Base-by-base conservation (phyloP, 1,284 basidiomycete genomes). In the Trichosporon coremiiforme region DNA sequence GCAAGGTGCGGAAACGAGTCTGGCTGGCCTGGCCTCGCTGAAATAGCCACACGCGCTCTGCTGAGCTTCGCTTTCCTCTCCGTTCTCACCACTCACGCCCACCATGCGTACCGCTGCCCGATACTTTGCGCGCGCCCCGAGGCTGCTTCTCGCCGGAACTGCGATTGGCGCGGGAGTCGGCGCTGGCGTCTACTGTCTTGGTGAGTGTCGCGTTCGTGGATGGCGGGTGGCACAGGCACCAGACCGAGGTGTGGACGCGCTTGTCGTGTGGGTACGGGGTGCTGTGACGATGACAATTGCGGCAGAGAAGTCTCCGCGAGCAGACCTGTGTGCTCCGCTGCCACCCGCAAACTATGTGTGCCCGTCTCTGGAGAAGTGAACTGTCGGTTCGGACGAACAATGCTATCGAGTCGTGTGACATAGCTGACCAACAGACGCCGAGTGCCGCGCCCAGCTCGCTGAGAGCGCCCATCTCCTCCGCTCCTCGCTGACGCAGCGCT, bases 381-480 rank as follows among this genome's bases (percentile, higher is more conserved):
- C 25, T 25, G 33, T 35, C 36, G 3, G 36, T 13, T 12, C 13
- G 36, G 36, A 38, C 9, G 36, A 38, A 38, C 10, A 13, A 7
- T 12, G 10, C 12, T 38, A 13, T 10, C 3, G 3, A 12, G 36
- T 12, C 13, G 36, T 10, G 36, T 38, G 12, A 3, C 8, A 6
- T 6, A 25, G 50, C 50, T 53, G 20, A 53, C 50, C n/a, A 35
- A 10, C 20, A 53, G 50, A 53, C 50, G 50, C 50, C 50, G 50
- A 35, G 31, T 31, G 60, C 60, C 60, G 60, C 60, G 29, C 31
- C 15, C 60, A 22, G n/a, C 60, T 62, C 31, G n/a, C 17, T n/a
- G 31, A 35, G 60, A 22, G 31, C 31, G 60, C 35, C 13, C 60
- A 62, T 7, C n/a, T 33, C 17, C 29, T 62, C n/a, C 35, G 31